These are phyloP conservation scores for Lathyrus aphaca DNA, from an alignment of 306 rosid genomes.

Conservation along the genomic window DNA sequence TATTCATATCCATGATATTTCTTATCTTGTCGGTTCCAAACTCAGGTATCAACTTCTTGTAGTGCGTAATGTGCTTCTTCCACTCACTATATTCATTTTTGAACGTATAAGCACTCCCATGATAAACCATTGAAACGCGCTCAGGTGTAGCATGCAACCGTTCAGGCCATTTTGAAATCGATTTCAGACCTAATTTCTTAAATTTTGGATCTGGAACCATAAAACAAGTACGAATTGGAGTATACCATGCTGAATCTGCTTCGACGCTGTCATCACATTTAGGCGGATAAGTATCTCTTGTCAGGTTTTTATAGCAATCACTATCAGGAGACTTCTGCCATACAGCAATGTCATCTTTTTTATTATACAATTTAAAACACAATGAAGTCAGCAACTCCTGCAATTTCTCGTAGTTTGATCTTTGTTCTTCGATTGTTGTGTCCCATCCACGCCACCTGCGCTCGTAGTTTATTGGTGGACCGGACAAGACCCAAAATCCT, in stretches of 20 bases:
- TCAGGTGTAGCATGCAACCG: slow-evolving; percentile 71
- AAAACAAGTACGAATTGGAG: slow-evolving; percentile 76
- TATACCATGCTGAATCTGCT: slow-evolving; percentile 96
- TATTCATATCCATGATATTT: slow-evolving; percentile 97
- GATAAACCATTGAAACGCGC: slow-evolving; percentile 58
- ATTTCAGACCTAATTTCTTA: slow-evolving; percentile 54
- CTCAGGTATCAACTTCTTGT: slow-evolving; percentile 84
- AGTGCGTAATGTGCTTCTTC: slow-evolving; percentile 70
- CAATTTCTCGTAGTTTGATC: slow-evolving; percentile 68
- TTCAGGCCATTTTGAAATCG: slow-evolving; percentile 83
- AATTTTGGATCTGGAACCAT: slow-evolving; percentile 73
- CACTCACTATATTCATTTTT: slow-evolving; percentile 74
- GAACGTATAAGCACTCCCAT: slow-evolving; percentile 63
- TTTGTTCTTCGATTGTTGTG: slow-evolving; percentile 88
- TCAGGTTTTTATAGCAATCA: slow-evolving; percentile 64
- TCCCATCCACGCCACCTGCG: slow-evolving; percentile 96
- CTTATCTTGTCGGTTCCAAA: slow-evolving; percentile 81
- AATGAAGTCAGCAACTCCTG: slow-evolving; percentile 69
- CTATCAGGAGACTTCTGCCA: slow-evolving; percentile 77
- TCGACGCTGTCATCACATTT: slow-evolving; percentile 85
- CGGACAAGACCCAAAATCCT: slow-evolving; percentile 96
- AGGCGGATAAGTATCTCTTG: slow-evolving; percentile 70
- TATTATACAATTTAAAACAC: slow-evolving; percentile 84
- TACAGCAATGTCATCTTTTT: slow-evolving; percentile 90
- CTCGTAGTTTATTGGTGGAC: slow-evolving; percentile 93